A percentile compares a stretch with the other conserved stretches of the same genome.
These are phyloP conservation scores for Opeltia flavorubescens DNA, from an alignment of 495 filamentous ascomycete genomes.

Conservation along the genomic window DNA sequence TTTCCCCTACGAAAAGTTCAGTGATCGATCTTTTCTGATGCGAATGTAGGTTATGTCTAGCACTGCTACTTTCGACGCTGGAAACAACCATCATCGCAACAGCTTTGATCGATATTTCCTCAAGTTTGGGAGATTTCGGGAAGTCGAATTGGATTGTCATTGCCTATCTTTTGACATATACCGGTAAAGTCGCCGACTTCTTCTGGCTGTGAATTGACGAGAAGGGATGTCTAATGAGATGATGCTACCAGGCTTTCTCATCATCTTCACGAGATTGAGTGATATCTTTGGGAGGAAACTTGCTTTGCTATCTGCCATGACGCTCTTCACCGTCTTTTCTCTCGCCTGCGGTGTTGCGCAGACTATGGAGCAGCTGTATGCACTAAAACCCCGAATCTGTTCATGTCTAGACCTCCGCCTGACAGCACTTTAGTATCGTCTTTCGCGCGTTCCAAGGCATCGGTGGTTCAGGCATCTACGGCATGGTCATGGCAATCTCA, in stretches of 20 bases:
- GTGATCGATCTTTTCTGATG: background rate
- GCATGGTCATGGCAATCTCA: slow-evolving; percentile 32
- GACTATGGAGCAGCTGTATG: slow-evolving; percentile 38
- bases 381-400: background rate
- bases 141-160: slow-evolving; percentile 44
- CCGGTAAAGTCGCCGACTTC: slow-evolving; percentile 27
- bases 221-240: too few relatives aligned
- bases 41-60: slow-evolving; percentile 31
- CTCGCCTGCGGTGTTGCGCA: slow-evolving; percentile 39
- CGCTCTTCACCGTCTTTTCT: slow-evolving; percentile 40
- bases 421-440: slow-evolving; percentile 27
- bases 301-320: slow-evolving; percentile 31
- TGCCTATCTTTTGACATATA: slow-evolving; percentile 41
- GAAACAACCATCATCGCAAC: slow-evolving; percentile 54
- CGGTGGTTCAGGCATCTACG: slow-evolving; percentile 38
- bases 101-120: slow-evolving; percentile 43
- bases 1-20: slow-evolving; percentile 37
- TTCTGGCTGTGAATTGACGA: background rate
- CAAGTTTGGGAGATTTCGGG: slow-evolving; percentile 36
- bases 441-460: slow-evolving; percentile 43
- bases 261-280: slow-evolving; percentile 44
- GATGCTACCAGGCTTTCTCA: slow-evolving; percentile 32
- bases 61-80: slow-evolving; percentile 44
- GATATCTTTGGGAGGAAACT: slow-evolving; percentile 44
- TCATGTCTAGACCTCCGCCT: background rate